phyloP scores from a whole-genome alignment of 768 basidiomycete species.

The Xerocomellus intermedius region DNA sequence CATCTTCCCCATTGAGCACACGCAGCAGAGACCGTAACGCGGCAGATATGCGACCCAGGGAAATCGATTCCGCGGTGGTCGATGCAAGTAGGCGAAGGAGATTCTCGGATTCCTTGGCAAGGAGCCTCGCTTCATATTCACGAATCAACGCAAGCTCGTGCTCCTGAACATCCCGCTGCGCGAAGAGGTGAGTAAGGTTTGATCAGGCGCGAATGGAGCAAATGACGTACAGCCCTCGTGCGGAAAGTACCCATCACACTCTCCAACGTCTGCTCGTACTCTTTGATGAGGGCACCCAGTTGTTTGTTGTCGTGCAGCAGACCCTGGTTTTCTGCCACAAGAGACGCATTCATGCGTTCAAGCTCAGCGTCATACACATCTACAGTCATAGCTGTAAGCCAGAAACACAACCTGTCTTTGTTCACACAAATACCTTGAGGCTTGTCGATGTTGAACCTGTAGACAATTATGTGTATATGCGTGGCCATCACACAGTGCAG shows the following conservation, averaged over 20 bases:
- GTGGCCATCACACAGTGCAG: neutral
- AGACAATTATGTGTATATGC: neutral
- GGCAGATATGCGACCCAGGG: slow-evolving; percentile 68
- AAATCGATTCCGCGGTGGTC: slow-evolving; percentile 64
- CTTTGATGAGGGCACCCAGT: slow-evolving; percentile 83
- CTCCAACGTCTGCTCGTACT: slow-evolving; percentile 96
- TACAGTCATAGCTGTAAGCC: slow-evolving; percentile 32
- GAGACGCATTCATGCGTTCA: slow-evolving; percentile 80
- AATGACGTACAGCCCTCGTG: slow-evolving; percentile 75
- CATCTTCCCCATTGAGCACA: slow-evolving; percentile 64
- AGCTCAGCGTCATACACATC: slow-evolving; percentile 90
- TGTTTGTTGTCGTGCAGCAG: slow-evolving; percentile 96
- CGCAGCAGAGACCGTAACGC: slow-evolving; percentile 71
- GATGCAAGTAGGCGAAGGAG: slow-evolving; percentile 55
- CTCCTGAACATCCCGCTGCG: slow-evolving; percentile 87
- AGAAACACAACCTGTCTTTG: no score
- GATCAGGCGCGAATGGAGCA: neutral
- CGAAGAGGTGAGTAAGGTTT: neutral
- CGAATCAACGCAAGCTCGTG: slow-evolving; percentile 86
- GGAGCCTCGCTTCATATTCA: slow-evolving; percentile 86
- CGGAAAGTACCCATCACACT: slow-evolving; percentile 91
- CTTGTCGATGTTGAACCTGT: slow-evolving; percentile 84
- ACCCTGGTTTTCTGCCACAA: slow-evolving; percentile 78
- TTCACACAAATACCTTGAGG: slow-evolving; percentile 56
- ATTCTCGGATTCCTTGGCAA: slow-evolving; percentile 69